These are phyloP conservation scores for barley (Hordeum vulgare) DNA, from an alignment of 176 grass and related monocot genomes.

Conservation along the genomic window MorexV3_pseudomolecules_assembly NC_058521.1:314601796-314602295, in stretches of 20 bases:
- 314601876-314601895: slow-evolving; percentile 32
- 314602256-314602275: too few species aligned
- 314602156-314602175: too few species aligned
- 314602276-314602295: too few species aligned
- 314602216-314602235: too few species aligned
- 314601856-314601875: slow-evolving; percentile 14
- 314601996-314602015: neutral
- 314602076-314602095: neutral
- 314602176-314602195: too few species aligned
- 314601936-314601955: neutral
- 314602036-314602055: neutral
- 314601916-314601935: slow-evolving; percentile 14
- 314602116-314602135: too few species aligned
- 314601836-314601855: neutral
- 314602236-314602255: too few species aligned
- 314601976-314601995: neutral
- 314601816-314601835: neutral
- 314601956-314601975: slow-evolving; percentile 24
- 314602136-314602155: too few species aligned
- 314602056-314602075: neutral
- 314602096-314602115: slow-evolving; percentile 13
- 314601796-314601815: neutral
- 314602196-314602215: too few species aligned
- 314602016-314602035: neutral
- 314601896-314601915: slow-evolving; percentile 33